Conservation (phyloP, 306 rosid genomes). For the Leucaena leucocephala region DNA sequence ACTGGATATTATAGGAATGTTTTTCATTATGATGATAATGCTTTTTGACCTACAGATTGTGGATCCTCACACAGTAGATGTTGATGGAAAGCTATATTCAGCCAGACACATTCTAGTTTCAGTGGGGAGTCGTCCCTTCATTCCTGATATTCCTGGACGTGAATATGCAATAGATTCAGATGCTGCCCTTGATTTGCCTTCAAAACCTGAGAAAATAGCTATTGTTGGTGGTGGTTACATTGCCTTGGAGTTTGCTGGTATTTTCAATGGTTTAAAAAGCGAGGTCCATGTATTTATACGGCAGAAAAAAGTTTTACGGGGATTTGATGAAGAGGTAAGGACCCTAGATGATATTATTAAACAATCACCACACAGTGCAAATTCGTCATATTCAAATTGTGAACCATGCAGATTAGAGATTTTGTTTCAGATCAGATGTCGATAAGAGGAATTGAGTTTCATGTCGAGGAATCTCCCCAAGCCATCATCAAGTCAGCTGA, state of each 20-base stretch:
- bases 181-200: constrained; percentile 93
- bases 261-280: constrained; percentile 77
- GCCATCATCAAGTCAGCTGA: constrained; percentile 75
- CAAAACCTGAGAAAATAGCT: constrained; percentile 87
- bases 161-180: constrained; percentile 92
- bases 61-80: constrained; percentile 84
- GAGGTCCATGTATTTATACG: constrained; percentile 88
- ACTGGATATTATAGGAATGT: neutral
- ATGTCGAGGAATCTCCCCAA: constrained; percentile 81
- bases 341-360: constrained; percentile 25
- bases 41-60: constrained; percentile 61
- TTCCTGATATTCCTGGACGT: constrained; percentile 90
- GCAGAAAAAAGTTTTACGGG: constrained; percentile 86
- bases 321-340: constrained; percentile 95
- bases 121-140: constrained; percentile 91
- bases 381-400: constrained; percentile 35
- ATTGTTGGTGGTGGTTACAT: constrained; percentile 99
- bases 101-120: constrained; percentile 84
- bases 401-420: constrained; percentile 75
- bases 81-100: constrained; percentile 83
- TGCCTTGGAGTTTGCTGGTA: constrained; percentile 97
- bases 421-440: constrained; percentile 86
- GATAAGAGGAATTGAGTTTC: constrained; percentile 83
- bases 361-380: constrained; percentile 2
- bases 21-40: constrained; percentile 21